A percentile compares a stretch with the other conserved stretches of the same genome.
These are phyloP conservation scores for Phytophthora agathidicida DNA, from an alignment of 352 stramenopile species.

Conservation along the genomic window DNA sequence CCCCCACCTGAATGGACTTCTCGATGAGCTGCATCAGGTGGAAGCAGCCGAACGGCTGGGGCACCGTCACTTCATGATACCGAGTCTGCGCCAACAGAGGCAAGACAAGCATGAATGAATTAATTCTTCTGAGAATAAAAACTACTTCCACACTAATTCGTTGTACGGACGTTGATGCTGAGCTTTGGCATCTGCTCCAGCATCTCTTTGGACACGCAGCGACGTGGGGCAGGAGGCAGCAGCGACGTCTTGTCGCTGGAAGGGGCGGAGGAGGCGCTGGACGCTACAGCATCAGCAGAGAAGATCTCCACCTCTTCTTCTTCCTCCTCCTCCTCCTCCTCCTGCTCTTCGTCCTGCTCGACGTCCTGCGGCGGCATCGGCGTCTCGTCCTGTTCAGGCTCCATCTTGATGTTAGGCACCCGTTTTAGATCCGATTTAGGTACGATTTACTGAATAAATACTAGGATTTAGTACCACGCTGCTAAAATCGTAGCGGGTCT, in stretches of 20 bases:
- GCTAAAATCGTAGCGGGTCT: too few relatives aligned
- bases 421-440: too few relatives aligned
- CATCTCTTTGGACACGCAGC: constrained; percentile 73
- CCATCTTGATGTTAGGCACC: too few relatives aligned
- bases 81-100: constrained; percentile 37
- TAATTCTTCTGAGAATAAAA: constrained; percentile 4
- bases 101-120: neutral
- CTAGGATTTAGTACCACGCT: too few relatives aligned
- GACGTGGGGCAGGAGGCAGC: constrained; percentile 30
- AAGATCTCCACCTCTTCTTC: constrained; percentile 34
- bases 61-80: constrained; percentile 61
- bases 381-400: constrained; percentile 10
- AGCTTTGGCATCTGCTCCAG: constrained; percentile 75
- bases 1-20: constrained; percentile 77
- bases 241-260: constrained; percentile 41
- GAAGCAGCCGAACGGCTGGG: constrained; percentile 72
- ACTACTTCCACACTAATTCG: neutral
- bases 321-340: constrained; percentile 25
- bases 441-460: too few relatives aligned
- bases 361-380: constrained; percentile 1
- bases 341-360: constrained; percentile 20
- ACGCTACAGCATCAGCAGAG: constrained; percentile 1
- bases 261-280: neutral
- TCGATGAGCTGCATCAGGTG: constrained; percentile 84
- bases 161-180: constrained; percentile 51